Evolutionary conservation across 345 rosid genomes (phyloP).

Genomic region (Noccaea bulbosa): DNA sequence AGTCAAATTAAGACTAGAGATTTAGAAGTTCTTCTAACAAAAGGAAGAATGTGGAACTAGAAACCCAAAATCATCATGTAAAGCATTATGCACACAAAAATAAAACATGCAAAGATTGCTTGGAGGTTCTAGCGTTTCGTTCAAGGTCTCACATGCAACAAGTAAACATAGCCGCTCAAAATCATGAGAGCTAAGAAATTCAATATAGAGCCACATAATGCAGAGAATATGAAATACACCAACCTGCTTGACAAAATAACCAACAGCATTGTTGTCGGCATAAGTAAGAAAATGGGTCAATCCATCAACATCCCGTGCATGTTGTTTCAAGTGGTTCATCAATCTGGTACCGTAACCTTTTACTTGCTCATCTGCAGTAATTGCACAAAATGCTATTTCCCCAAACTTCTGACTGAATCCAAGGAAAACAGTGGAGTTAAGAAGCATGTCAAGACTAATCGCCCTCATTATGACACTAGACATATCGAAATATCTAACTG

Average conservation of each 20-base stretch:
- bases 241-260: constrained; percentile 97
- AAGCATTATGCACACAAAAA: not conserved
- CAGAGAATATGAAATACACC: constrained; percentile 14
- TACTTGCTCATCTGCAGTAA: constrained; percentile 99
- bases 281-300: constrained; percentile 95
- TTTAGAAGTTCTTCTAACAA: not conserved
- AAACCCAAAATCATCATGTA: constrained; percentile 2
- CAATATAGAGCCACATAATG: constrained; percentile 15
- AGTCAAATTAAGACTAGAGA: not conserved
- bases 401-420: constrained; percentile 89
- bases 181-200: constrained; percentile 8
- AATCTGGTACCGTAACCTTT: constrained; percentile 99
- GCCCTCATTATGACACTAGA: not conserved
- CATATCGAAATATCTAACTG: not conserved
- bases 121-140: not conserved
- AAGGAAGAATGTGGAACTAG: constrained; percentile 5
- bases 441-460: constrained; percentile 16
- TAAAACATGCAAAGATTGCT: constrained; percentile 1
- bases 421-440: constrained; percentile 36
- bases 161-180: not conserved
- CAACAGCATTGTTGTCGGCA: constrained; percentile 99
- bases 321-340: constrained; percentile 99
- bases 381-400: constrained; percentile 99
- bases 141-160: not conserved
- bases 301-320: constrained; percentile 97